These are phyloP conservation scores for Beta lomatogona DNA, from an alignment of 179 eudicot genomes.

Conservation along the genomic window DNA sequence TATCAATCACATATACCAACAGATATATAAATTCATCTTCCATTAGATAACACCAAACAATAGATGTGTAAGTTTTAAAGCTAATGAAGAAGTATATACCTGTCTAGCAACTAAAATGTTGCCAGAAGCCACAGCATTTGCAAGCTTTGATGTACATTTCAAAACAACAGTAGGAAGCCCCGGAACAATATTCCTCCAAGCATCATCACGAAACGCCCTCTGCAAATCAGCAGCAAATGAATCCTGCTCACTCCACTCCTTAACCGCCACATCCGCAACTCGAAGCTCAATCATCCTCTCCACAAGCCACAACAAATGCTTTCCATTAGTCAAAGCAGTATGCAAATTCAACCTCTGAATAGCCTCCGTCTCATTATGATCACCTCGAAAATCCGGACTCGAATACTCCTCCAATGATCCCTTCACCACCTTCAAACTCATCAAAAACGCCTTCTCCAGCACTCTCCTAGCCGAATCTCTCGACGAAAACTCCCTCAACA, in stretches of 20 bases:
- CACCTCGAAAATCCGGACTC: slow-evolving; percentile 80
- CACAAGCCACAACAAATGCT: slow-evolving; percentile 82
- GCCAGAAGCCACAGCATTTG: slow-evolving; percentile 74
- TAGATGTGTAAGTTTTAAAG: neutral
- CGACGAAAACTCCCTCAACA: slow-evolving; percentile 71
- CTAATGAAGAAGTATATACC: slow-evolving; percentile 38
- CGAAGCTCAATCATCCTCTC: slow-evolving; percentile 95
- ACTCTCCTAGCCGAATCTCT: slow-evolving; percentile 64
- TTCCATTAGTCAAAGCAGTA: slow-evolving; percentile 65
- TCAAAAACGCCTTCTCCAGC: slow-evolving; percentile 58
- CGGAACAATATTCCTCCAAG: slow-evolving; percentile 84
- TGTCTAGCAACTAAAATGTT: slow-evolving; percentile 60
- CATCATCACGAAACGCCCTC: slow-evolving; percentile 84
- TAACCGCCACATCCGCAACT: slow-evolving; percentile 80
- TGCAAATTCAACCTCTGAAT: slow-evolving; percentile 87
- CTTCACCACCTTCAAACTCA: slow-evolving; percentile 69
- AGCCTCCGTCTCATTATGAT: slow-evolving; percentile 84
- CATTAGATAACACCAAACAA: neutral
- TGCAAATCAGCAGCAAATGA: slow-evolving; percentile 72
- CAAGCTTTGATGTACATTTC: slow-evolving; percentile 75
- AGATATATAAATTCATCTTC: no score
- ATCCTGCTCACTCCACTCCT: slow-evolving; percentile 81
- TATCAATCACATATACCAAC: neutral
- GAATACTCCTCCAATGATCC: slow-evolving; percentile 83
- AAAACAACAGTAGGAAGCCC: slow-evolving; percentile 75